These are phyloP conservation scores for Mucor velutinosus DNA, from an alignment of 371 early-diverging fungal genomes.

Conservation along the genomic window DNA sequence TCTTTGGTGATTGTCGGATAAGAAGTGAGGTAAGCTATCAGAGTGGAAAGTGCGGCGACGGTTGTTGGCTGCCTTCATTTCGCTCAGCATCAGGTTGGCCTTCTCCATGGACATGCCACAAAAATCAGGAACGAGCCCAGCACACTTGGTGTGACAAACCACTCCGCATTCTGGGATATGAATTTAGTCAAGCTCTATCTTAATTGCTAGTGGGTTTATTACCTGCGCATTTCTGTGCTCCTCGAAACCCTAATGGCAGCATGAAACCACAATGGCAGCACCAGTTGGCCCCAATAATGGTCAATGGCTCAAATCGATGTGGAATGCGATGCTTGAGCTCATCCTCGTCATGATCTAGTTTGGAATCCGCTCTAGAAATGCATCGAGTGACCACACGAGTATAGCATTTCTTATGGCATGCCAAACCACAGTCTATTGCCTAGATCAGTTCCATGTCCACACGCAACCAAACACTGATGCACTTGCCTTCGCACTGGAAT, in stretches of 20 bases:
- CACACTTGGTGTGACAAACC: slow-evolving; percentile 87
- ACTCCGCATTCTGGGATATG: slow-evolving; percentile 70
- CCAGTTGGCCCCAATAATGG: slow-evolving; percentile 82
- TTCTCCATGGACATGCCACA: slow-evolving; percentile 91
- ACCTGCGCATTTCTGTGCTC: slow-evolving; percentile 61
- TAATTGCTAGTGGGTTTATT: neutral
- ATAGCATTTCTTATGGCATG: slow-evolving; percentile 93
- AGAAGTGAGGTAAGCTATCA: slow-evolving; percentile 12
- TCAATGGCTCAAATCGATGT: slow-evolving; percentile 82
- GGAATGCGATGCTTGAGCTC: slow-evolving; percentile 88
- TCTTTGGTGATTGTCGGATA: slow-evolving; percentile 17
- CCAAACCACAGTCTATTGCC: slow-evolving; percentile 81
- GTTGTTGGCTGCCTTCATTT: slow-evolving; percentile 72
- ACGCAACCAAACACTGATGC: neutral
- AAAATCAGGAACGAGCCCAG: slow-evolving; percentile 84
- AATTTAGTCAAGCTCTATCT: neutral
- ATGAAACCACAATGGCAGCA: slow-evolving; percentile 97
- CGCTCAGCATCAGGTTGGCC: slow-evolving; percentile 79
- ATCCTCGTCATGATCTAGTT: slow-evolving; percentile 58
- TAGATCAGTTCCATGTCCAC: neutral
- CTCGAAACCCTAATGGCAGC: slow-evolving; percentile 78
- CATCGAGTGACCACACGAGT: slow-evolving; percentile 86
- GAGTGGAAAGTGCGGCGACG: slow-evolving; percentile 29
- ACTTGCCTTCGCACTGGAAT: slow-evolving; percentile 85
- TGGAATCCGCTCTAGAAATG: slow-evolving; percentile 65